Base-by-base conservation (phyloP, 495 filamentous ascomycete species). In the Neurospora terricola region DNA sequence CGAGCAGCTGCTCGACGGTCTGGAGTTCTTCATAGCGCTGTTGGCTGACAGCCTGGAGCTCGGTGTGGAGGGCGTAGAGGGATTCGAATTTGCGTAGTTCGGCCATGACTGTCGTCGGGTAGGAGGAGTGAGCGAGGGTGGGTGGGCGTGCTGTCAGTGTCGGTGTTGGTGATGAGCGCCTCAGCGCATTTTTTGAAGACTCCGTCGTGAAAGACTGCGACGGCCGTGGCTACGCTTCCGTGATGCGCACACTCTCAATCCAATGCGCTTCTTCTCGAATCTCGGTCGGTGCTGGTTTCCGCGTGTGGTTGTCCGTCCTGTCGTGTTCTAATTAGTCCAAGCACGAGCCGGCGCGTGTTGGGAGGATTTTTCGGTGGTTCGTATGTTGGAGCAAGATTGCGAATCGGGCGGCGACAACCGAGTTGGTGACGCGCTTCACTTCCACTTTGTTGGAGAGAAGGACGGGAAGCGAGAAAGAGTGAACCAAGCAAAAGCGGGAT, bases 1-100 rank as follows among this genome's bases (percentile, higher is more conserved):
- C 90, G 48, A 98, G 83, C 76, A 94, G 87, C 73, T 88, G 77
- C 45, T 86, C 86, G 21, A 94, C 84, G 71, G 87, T 86, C 68
- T 91, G 89, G 72, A 91, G 79, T 74, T 88, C 91, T 38, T 85
- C 84, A 68, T 91, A 82, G 45, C 86, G 86, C 30, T 85, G 84
- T 70, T 92, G 87, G 59, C 86, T 84, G 69, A 94, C 83, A 68
- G 90, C 88, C 74, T 89, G 82, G 70, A 97, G 87, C 80, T 97
- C 93, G 76, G 89, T 87, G 80, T 94, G 91, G 69, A 97, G 86
- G 80, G 87, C 90, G 80, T 91, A 89, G 73, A 97, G 88, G 80
- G 86, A 86, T 73, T 88, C 89, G 78, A 94, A 84, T 72, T 84
- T 86, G 77, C 88, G 87, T 72, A 86, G 79, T 68, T 89, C 88